A percentile compares a stretch with the other conserved stretches of the same genome.
Evolutionary conservation across 169 alveolate genomes (phyloP).

Genomic region (Cryptosporidium viatorum): DNA sequence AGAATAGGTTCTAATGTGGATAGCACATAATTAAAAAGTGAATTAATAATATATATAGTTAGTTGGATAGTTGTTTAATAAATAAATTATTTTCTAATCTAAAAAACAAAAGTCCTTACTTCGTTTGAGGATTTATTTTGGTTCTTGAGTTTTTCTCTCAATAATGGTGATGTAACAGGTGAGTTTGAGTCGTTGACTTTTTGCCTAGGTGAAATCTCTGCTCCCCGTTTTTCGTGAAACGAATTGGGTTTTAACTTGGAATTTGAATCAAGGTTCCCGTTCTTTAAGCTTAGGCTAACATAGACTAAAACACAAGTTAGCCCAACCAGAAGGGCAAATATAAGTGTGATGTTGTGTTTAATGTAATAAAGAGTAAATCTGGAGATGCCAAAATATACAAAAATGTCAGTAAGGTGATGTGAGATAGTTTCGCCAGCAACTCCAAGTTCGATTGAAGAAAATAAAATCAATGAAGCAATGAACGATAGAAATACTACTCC

Average conservation of each 20-base stretch:
- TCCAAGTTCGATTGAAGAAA: conserved; percentile 22
- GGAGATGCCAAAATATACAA: neutral
- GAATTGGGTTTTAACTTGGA: neutral
- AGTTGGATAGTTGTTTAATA: neutral
- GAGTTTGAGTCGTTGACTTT: neutral
- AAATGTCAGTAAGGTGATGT: neutral
- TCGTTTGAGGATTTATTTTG: neutral
- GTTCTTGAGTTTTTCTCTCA: neutral
- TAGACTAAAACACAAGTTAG: neutral
- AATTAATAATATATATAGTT: neutral
- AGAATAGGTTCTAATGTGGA: neutral
- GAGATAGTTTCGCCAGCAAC: conserved; percentile 14
- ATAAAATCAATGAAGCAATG: neutral
- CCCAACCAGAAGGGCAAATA: neutral
- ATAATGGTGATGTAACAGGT: neutral
- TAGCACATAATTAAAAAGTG: neutral
- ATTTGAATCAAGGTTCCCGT: neutral
- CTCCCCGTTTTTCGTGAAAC: neutral
- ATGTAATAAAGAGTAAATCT: conserved; percentile 1
- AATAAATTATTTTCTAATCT: neutral
- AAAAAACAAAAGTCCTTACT: neutral
- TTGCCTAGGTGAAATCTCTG: neutral
- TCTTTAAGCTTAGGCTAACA: neutral
- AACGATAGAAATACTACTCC: conserved; percentile 14
- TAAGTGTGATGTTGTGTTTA: neutral